phyloP scores from a whole-genome alignment of 1,284 basidiomycete species.

The Trametes versicolor region DNA sequence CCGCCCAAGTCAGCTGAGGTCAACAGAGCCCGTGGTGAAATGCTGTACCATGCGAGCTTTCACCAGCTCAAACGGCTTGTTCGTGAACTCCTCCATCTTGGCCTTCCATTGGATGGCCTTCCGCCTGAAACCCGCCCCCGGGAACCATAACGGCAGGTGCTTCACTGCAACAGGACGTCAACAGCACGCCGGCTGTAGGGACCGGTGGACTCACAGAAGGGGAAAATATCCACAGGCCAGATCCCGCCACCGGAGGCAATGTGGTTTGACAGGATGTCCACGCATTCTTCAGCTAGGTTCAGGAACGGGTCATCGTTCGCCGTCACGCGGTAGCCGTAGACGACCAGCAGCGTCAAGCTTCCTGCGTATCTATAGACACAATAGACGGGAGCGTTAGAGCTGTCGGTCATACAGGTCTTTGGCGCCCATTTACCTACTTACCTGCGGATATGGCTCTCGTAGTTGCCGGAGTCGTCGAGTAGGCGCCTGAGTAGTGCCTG shows the following conservation, averaged over 20 bases:
- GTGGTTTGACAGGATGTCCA: constrained; percentile 59
- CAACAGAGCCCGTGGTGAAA: neutral
- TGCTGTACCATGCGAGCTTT: constrained; percentile 62
- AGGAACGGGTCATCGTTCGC: constrained; percentile 65
- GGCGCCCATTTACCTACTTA: constrained; percentile 15
- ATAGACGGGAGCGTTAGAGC: neutral
- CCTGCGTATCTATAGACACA: constrained; percentile 58
- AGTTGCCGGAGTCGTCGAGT: constrained; percentile 43
- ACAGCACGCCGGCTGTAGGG: too few relatives aligned
- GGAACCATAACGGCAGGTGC: constrained; percentile 45
- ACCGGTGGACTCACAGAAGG: constrained; percentile 37
- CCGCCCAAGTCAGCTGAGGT: neutral
- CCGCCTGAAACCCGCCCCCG: constrained; percentile 46
- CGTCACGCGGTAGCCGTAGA: constrained; percentile 69
- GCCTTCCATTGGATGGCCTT: constrained; percentile 69
- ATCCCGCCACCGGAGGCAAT: constrained; percentile 72
- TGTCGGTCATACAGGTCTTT: neutral
- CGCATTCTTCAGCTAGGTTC: constrained; percentile 66
- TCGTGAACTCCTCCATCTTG: constrained; percentile 71
- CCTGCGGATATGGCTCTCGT: constrained; percentile 41
- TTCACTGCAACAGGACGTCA: constrained; percentile 33
- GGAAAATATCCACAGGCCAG: constrained; percentile 75
- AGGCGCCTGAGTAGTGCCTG: constrained; percentile 44
- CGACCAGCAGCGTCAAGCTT: constrained; percentile 64
- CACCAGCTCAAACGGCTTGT: constrained; percentile 67